A percentile compares a stretch with the other conserved stretches of the same genome.
Conservation (phyloP, 1,284 basidiomycete genomes). For the Hymenochaete sp. region DNA sequence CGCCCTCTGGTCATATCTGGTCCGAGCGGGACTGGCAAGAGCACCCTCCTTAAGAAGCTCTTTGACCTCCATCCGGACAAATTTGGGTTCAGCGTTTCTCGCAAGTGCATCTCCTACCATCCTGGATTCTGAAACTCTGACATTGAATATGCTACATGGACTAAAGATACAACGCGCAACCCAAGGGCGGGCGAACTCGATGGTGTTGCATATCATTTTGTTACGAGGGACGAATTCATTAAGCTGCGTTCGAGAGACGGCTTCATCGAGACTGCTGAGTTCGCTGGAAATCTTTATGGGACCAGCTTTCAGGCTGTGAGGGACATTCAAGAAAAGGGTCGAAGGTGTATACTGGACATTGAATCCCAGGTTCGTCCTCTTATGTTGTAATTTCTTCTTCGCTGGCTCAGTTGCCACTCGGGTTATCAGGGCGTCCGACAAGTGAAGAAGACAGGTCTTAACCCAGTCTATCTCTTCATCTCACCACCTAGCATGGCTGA, state of each 20-base stretch:
- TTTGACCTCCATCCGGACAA: constrained; percentile 77
- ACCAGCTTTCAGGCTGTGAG: constrained; percentile 70
- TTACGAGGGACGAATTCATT: constrained; percentile 51
- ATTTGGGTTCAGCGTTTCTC: constrained; percentile 94
- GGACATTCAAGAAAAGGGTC: constrained; percentile 50
- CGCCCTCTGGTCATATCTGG: constrained; percentile 72
- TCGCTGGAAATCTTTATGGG: constrained; percentile 91
- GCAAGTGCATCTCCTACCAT: constrained; percentile 40
- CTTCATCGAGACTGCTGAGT: constrained; percentile 75
- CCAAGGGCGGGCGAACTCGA: constrained; percentile 80
- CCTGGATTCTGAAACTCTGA: background rate
- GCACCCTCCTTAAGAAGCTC: constrained; percentile 80
- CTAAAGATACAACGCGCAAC: constrained; percentile 80
- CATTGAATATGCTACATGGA: background rate
- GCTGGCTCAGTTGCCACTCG: constrained; percentile 9
- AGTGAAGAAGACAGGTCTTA: constrained; percentile 71
- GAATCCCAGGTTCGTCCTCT: constrained; percentile 76
- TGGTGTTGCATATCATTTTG: constrained; percentile 77
- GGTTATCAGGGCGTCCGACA: constrained; percentile 73
- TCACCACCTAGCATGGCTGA: constrained; percentile 73
- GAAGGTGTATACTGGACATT: constrained; percentile 90
- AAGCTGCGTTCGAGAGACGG: constrained; percentile 53
- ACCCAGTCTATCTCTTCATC: constrained; percentile 90
- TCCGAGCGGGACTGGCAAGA: constrained; percentile 91
- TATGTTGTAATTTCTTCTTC: background rate